Evolutionary conservation across 306 rosid species (phyloP), one percentile per base, ranked within the genome.

Genomic region (Prunus mira): DNA sequence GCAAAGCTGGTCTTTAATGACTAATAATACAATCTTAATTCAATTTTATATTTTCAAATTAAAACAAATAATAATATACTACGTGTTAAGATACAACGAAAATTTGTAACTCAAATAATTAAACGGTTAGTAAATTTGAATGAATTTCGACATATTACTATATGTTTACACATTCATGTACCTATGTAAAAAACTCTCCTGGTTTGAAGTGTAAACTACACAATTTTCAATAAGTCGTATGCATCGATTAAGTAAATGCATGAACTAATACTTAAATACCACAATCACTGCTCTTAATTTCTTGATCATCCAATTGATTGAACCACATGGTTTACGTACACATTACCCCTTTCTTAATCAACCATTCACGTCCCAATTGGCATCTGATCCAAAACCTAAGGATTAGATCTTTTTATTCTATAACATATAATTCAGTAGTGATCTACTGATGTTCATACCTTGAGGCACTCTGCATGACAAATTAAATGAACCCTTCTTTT

Each of bases 371-470:
- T 25, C 20, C 18, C 13, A 47, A 15, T 34, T 71, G 30, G 64
- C 38, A 55, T 55, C 76, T 72, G 66, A 55, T 71, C 66, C 66
- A 38, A 72, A 72, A 43, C 38, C 50, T 20, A 55, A 13, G 51
- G 63, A 10, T 30, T 19, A 18, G 34, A 54, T 71, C 65, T 41
- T 45, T 72, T 27, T 34, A 34, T 38, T 7, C 43, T 7, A 7
- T 38, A 38, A 38, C 9, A 38, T 38, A 38, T 38, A 30, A 60
- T 60, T 25, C 65, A 24, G 9, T 13, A 56, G 11, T 20, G 28
- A 20, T 56, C 62, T 49, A 49, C 52, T 3, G 17, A 12, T 49
- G 4, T 49, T 49, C 13, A 12, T 49, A 3, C 43, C 43, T 38
- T 38, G 43, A 6, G 43, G 43, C 43, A 38, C 43, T 7, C 43